These are phyloP conservation scores for Coelastrella sp. DNA, from an alignment of 139 green algal genomes.

Conservation along the genomic window DNA sequence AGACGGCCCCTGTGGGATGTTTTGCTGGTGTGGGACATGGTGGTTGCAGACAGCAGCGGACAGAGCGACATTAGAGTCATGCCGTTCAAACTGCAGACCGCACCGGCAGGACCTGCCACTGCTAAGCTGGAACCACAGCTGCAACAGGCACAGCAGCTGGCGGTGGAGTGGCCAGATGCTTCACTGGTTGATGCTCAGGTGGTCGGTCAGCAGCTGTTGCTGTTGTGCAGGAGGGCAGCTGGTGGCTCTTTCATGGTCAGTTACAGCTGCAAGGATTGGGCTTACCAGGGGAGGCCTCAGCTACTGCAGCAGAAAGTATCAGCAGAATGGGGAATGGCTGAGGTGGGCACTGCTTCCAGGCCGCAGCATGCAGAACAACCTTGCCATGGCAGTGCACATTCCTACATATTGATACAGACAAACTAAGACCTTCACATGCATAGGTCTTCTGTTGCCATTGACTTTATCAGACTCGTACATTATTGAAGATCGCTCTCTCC, in stretches of 20 bases:
- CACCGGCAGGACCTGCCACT: not conserved
- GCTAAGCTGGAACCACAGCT: constrained; percentile 5
- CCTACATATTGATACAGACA: not conserved
- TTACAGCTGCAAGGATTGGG: constrained; percentile 12
- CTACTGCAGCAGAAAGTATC: constrained; percentile 39
- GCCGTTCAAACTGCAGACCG: constrained; percentile 13
- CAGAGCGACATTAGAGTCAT: constrained; percentile 20
- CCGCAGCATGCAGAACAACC: not conserved
- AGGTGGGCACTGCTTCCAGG: not conserved
- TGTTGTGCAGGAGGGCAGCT: constrained; percentile 2
- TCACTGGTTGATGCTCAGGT: constrained; percentile 27
- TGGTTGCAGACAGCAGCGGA: constrained; percentile 1
- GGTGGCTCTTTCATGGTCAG: not conserved
- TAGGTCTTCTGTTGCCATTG: too few species aligned
- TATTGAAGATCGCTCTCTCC: too few species aligned
- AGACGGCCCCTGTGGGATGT: not conserved
- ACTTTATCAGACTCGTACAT: too few species aligned
- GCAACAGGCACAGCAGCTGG: constrained; percentile 8
- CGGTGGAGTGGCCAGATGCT: constrained; percentile 25
- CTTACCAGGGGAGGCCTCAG: constrained; percentile 14
- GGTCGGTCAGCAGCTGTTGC: constrained; percentile 22
- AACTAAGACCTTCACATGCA: too few species aligned
- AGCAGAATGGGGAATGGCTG: constrained; percentile 17
- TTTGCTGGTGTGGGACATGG: constrained; percentile 24
- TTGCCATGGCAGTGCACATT: not conserved